Evolutionary conservation across 306 rosid species (phyloP).

Genomic region (Prunus kanzakura): DNA sequence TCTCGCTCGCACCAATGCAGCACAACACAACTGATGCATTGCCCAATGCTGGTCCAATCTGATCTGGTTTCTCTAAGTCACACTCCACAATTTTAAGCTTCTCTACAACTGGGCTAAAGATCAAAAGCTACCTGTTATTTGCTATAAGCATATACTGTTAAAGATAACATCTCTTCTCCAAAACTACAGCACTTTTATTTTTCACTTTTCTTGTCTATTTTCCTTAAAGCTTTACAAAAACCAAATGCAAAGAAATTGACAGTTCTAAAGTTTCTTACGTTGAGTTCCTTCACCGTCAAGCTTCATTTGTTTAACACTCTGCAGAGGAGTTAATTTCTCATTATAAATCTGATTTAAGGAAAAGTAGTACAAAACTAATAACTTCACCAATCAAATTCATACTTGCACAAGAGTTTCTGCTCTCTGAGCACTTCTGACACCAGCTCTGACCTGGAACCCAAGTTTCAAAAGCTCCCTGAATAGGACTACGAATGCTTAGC

Average conservation of each 20-base stretch:
- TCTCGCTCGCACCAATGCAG: conserved; percentile 96
- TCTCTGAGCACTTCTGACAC: conserved; percentile 68
- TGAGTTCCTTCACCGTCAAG: conserved; percentile 52
- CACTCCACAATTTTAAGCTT: conserved; percentile 97
- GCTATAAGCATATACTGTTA: conserved; percentile 33
- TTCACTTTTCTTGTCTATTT: background rate
- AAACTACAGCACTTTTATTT: background rate
- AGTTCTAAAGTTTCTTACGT: conserved; percentile 48
- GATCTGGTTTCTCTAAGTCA: conserved; percentile 75
- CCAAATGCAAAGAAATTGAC: conserved; percentile 15
- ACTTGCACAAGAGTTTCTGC: conserved; percentile 72
- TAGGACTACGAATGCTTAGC: conserved; percentile 15
- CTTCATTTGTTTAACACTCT: conserved; percentile 76
- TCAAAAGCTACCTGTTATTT: conserved; percentile 76
- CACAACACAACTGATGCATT: conserved; percentile 79
- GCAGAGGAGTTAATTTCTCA: conserved; percentile 33
- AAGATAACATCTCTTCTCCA: conserved; percentile 4
- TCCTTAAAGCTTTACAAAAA: background rate
- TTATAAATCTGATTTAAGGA: conserved; percentile 18
- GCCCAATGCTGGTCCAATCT: conserved; percentile 66
- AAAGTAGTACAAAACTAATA: conserved; percentile 6
- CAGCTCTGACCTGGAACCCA: conserved; percentile 89
- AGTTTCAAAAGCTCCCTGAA: conserved; percentile 97
- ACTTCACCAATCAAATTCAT: conserved; percentile 17
- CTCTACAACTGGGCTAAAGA: conserved; percentile 99